These are phyloP conservation scores for Arabidopsis suecica DNA, from an alignment of 345 rosid genomes.

Conservation along the genomic window DNA sequence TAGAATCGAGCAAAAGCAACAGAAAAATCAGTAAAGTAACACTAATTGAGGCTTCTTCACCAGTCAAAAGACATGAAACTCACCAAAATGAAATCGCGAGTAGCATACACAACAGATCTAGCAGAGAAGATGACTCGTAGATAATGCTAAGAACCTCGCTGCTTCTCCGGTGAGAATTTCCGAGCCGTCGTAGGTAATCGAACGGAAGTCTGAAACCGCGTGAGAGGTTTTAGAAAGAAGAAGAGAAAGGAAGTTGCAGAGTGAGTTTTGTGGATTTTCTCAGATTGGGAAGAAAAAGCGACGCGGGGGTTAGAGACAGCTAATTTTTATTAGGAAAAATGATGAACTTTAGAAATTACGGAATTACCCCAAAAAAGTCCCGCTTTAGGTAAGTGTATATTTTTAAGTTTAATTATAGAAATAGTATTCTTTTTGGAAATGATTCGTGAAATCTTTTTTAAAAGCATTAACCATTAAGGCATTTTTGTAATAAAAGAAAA, in stretches of 20 bases:
- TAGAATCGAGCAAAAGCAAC: slow-evolving; percentile 21
- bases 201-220: slow-evolving; percentile 23
- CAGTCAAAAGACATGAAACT: slow-evolving; percentile 24
- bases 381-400: slow-evolving; percentile 1
- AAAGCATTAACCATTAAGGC: no score
- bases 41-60: neutral
- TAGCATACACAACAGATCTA: slow-evolving; percentile 37
- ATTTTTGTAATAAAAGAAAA: no score
- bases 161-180: slow-evolving; percentile 13
- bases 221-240: neutral
- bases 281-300: slow-evolving; percentile 36
- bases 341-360: neutral
- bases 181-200: neutral
- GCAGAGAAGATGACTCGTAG: neutral
- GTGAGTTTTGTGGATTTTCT: slow-evolving; percentile 37
- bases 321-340: slow-evolving; percentile 4
- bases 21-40: neutral
- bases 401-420: neutral
- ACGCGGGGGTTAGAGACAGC: slow-evolving; percentile 43
- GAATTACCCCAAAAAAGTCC: slow-evolving; percentile 15
- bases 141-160: slow-evolving; percentile 25
- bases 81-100: slow-evolving; percentile 28
- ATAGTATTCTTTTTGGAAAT: no score
- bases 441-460: no score
- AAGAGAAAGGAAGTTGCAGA: slow-evolving; percentile 29